These are phyloP conservation scores for Zizania latifolia DNA, from an alignment of 176 grass and related monocot genomes.

Conservation along the genomic window DNA sequence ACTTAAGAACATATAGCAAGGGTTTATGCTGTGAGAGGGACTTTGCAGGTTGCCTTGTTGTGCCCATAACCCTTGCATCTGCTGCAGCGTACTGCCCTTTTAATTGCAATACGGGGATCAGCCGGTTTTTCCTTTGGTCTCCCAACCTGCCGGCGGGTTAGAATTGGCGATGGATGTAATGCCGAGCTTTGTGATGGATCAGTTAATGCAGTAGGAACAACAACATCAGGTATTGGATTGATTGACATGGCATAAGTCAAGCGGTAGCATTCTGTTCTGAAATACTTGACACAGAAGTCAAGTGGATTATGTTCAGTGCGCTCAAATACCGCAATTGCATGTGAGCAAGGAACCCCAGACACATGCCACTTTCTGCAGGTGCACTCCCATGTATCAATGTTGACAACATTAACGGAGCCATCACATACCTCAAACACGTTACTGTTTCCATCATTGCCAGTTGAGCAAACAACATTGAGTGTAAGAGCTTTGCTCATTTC, in stretches of 20 bases:
- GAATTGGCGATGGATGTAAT: constrained; percentile 31
- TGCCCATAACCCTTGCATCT: constrained; percentile 62
- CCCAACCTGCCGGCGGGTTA: constrained; percentile 47
- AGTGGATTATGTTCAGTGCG: constrained; percentile 34
- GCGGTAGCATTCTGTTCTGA: constrained; percentile 53
- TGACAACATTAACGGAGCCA: constrained; percentile 46
- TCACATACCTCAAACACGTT: constrained; percentile 67
- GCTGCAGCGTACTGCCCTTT: constrained; percentile 53
- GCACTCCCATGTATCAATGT: constrained; percentile 60
- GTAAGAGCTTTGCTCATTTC: constrained; percentile 44
- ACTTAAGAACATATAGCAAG: constrained; percentile 7
- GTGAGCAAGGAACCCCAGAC: constrained; percentile 55
- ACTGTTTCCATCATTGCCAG: constrained; percentile 20
- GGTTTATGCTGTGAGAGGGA: constrained; percentile 24
- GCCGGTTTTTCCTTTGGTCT: constrained; percentile 64
- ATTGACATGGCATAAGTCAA: constrained; percentile 54
- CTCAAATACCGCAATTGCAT: constrained; percentile 54
- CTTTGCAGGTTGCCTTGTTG: constrained; percentile 70
- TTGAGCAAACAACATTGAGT: constrained; percentile 56
- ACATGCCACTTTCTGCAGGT: constrained; percentile 64
- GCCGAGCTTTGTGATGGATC: constrained; percentile 14
- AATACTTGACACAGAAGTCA: constrained; percentile 69
- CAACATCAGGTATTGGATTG: constrained; percentile 64
- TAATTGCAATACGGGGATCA: constrained; percentile 60
- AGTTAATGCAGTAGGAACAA: constrained; percentile 28